Percentiles rank a stretch among this genome's conserved stretches.
Evolutionary conservation across 2,329 filamentous ascomycete genomes (phyloP).

Genomic region (Aspergillus viridinutans): DNA sequence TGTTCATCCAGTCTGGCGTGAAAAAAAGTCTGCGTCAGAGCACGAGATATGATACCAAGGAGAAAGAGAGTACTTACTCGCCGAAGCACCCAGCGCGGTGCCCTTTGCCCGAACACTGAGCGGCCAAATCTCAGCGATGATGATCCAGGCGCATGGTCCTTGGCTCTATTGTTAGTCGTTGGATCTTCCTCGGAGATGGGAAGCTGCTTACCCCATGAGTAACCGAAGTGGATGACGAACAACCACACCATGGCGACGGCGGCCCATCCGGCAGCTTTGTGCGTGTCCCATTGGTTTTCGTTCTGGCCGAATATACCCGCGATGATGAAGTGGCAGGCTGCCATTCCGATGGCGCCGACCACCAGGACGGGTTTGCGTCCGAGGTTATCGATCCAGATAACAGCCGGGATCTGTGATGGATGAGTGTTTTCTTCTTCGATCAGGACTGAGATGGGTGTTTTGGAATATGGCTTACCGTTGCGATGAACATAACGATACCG

Average conservation of each 20-base stretch:
- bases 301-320: conserved; percentile 62
- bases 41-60: conserved; percentile 5
- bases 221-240: conserved; percentile 68
- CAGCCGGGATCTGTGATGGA: conserved; percentile 22
- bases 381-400: conserved; percentile 30
- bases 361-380: conserved; percentile 30
- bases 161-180: not conserved
- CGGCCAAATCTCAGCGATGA: conserved; percentile 72
- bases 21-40: conserved; percentile 1
- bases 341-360: conserved; percentile 62
- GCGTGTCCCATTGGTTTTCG: conserved; percentile 52
- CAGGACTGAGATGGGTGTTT: not conserved
- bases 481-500: conserved; percentile 24
- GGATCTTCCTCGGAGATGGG: not conserved
- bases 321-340: conserved; percentile 63
- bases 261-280: conserved; percentile 63
- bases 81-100: conserved; percentile 62
- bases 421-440: not conserved
- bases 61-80: conserved; percentile 32
- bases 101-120: conserved; percentile 66
- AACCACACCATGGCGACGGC: conserved; percentile 58
- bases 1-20: conserved; percentile 46
- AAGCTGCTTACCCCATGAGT: conserved; percentile 56
- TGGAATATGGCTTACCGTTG: conserved; percentile 7
- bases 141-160: conserved; percentile 64